These are phyloP conservation scores for Nigrograna mackinnonii DNA, from an alignment of 2,329 filamentous ascomycete species.

Conservation along the genomic window DNA sequence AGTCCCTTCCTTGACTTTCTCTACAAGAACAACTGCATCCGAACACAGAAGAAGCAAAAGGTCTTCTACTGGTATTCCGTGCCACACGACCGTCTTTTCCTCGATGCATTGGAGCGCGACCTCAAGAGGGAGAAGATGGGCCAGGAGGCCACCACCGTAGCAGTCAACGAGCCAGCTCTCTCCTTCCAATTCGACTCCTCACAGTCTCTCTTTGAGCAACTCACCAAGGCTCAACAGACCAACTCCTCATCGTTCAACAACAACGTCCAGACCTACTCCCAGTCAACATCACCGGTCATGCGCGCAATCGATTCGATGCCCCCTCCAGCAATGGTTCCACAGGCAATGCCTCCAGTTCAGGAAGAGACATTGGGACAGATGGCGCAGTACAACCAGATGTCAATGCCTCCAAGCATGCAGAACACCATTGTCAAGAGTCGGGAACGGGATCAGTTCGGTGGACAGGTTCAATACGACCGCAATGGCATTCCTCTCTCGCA, in stretches of 20 bases:
- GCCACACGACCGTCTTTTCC: constrained; percentile 93
- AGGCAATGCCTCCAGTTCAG: constrained; percentile 56
- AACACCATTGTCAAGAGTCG: constrained; percentile 77
- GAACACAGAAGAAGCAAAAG: constrained; percentile 99
- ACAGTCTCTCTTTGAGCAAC: constrained; percentile 97
- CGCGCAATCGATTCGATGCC: constrained; percentile 93
- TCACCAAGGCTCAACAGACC: constrained; percentile 98
- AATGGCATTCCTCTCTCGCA: constrained; percentile 84
- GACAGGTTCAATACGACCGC: constrained; percentile 83
- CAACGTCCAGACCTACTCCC: constrained; percentile 67
- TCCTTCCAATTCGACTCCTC: constrained; percentile 99
- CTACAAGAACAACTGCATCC: constrained; percentile 99
- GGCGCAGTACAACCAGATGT: constrained; percentile 74
- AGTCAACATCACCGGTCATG: constrained; percentile 86
- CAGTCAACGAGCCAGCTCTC: constrained; percentile 93
- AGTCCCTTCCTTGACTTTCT: constrained; percentile 97
- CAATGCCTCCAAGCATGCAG: constrained; percentile 72
- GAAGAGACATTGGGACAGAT: constrained; percentile 65
- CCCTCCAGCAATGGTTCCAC: constrained; percentile 80
- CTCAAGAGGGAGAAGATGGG: constrained; percentile 99
- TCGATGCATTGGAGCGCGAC: constrained; percentile 95
- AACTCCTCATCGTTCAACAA: constrained; percentile 96
- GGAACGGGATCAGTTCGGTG: constrained; percentile 78
- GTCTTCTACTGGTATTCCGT: constrained; percentile 99
- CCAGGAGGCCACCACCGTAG: constrained; percentile 95